Percentiles rank a stretch among this genome's conserved stretches.
Evolutionary conservation across 1,284 basidiomycete species (phyloP).

Genomic region (Tremellales sp.): DNA sequence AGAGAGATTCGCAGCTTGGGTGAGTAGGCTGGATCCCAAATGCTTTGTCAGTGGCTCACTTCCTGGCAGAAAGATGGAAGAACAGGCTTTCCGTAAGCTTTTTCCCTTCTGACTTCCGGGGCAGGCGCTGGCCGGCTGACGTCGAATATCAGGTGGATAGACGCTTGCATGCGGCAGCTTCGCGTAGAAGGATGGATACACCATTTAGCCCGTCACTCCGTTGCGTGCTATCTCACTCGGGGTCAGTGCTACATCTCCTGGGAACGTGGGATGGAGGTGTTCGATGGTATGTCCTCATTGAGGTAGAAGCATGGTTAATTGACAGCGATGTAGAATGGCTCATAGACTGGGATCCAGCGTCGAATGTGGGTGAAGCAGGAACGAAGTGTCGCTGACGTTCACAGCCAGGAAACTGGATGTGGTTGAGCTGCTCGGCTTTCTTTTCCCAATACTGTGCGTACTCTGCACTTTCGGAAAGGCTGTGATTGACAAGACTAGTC

Average conservation of each 20-base stretch:
- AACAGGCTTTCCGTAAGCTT: slow-evolving; percentile 56
- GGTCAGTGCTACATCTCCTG: slow-evolving; percentile 58
- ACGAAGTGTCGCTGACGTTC: background rate
- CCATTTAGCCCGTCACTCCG: slow-evolving; percentile 54
- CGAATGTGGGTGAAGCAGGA: slow-evolving; percentile 31
- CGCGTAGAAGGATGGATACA: slow-evolving; percentile 53
- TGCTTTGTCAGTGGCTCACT: too few relatives aligned
- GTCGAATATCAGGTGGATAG: slow-evolving; percentile 30
- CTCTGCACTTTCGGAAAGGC: background rate
- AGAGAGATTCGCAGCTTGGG: slow-evolving; percentile 48
- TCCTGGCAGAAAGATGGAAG: slow-evolving; percentile 50
- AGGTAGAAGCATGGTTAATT: background rate
- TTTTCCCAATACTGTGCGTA: slow-evolving; percentile 45
- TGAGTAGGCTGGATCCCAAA: too few relatives aligned
- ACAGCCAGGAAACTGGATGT: slow-evolving; percentile 53
- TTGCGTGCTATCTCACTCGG: slow-evolving; percentile 56
- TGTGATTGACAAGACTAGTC: slow-evolving; percentile 18
- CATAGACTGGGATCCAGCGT: slow-evolving; percentile 52
- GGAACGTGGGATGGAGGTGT: slow-evolving; percentile 56
- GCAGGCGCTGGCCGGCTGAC: background rate
- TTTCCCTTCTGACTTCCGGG: slow-evolving; percentile 18
- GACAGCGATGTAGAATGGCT: slow-evolving; percentile 41
- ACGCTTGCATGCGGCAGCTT: slow-evolving; percentile 54
- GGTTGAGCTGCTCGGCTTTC: slow-evolving; percentile 53
- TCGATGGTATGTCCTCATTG: slow-evolving; percentile 46